Evolutionary conservation across 106 monocot species (phyloP), one percentile per base, ranked within the genome.

Genomic region (Dioscorea alata): DNA sequence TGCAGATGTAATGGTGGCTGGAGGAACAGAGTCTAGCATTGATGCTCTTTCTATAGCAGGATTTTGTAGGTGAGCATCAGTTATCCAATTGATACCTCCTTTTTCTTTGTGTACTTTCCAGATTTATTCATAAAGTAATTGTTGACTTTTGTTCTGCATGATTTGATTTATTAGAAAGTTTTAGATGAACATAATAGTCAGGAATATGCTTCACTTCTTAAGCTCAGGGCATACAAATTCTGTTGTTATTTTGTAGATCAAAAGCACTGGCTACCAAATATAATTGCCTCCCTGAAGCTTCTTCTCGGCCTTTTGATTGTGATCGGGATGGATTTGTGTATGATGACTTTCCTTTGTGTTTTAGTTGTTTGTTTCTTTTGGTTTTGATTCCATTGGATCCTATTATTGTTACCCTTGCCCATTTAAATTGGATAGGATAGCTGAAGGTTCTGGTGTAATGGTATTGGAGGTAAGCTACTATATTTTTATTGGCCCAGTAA

Each of bases 321-420:
- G 79, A 79, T 49, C 90, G 97, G 85, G 92, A 99, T 81, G 97
- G 97, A 79, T 97, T 97, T 79, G 97, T 92, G 92, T 97, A 92
- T 49, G 85, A 15, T 49, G 50, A 62, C 13, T 54, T 54, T 19
- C 17, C 49, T 54, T 19, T 24, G 24, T 69, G 22, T 13, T 48
- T 48, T 66, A 12, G 23, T 15, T 69, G 6, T 32, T 31, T 23
- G 15, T 48, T 69, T 35, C 1, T 14, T 19, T 16, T 63, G 19
- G 23, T 50, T 67, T 33, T 24, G 23, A 14, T 69, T 57, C 54
- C 63, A 22, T 63, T 18, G 20, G 57, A 57, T 49, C 6, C 57
- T 12, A 19, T 68, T 63, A 16, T 57, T 68, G 4, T 33, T 23
- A 25, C 32, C 73, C 56, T 80, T 22, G 71, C 21, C 48, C 13